Conservation (phyloP, 2,329 filamentous ascomycete genomes). For the Beauveria scarabaeidicola region DNA sequence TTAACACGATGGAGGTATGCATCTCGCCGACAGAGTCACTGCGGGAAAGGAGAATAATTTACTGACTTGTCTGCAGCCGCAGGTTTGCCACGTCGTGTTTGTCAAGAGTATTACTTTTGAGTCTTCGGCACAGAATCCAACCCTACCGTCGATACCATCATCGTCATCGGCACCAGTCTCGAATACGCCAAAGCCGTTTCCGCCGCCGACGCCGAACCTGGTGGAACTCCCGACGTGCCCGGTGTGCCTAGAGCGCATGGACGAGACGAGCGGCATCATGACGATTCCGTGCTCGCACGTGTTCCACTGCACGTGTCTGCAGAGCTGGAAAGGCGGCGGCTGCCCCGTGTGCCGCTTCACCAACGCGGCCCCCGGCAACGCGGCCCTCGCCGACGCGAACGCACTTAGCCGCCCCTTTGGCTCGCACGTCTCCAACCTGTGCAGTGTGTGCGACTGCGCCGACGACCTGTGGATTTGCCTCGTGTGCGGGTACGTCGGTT, state of each 20-base stretch:
- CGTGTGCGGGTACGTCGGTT: conserved; percentile 86
- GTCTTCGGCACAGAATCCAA: conserved; percentile 41
- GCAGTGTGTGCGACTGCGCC: conserved; percentile 69
- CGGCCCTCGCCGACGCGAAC: conserved; percentile 34
- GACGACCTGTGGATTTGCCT: conserved; percentile 92
- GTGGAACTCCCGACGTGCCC: conserved; percentile 92
- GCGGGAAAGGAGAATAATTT: conserved; percentile 11
- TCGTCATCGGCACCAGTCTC: conserved; percentile 30
- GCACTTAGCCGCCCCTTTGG: conserved; percentile 49
- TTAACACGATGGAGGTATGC: conserved; percentile 78
- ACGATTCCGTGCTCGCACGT: conserved; percentile 97
- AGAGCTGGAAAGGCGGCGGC: conserved; percentile 90
- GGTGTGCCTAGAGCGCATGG: conserved; percentile 95
- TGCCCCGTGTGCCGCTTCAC: conserved; percentile 95
- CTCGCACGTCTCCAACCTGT: conserved; percentile 57
- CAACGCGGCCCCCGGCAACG: conserved; percentile 30
- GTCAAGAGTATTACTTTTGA: conserved; percentile 87
- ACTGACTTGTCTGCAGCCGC: conserved; percentile 45
- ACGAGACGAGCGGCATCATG: conserved; percentile 88
- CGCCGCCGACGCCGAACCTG: conserved; percentile 67
- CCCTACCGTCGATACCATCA: conserved; percentile 54
- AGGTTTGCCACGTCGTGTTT: conserved; percentile 91
- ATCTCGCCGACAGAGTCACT: background rate
- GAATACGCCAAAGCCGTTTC: conserved; percentile 48
- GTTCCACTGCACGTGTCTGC: conserved; percentile 91